Evolutionary conservation across 495 filamentous ascomycete species (phyloP), one percentile per base, ranked within the genome.

Genomic region (Cenococcum geophilum): DNA sequence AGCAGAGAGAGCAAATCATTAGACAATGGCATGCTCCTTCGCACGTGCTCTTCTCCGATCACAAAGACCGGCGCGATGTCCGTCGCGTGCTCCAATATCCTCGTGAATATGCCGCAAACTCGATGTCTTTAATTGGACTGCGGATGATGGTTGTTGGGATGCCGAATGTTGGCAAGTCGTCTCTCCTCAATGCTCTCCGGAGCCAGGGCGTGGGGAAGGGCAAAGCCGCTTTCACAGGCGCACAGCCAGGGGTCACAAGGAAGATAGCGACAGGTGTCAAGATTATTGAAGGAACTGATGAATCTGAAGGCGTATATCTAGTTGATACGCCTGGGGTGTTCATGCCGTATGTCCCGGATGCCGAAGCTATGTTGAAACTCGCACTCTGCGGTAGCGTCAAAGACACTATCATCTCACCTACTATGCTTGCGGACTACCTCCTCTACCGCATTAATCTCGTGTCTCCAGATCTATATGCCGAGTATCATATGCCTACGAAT

Each of bases 161-260:
- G 92, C 93, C 93, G 5, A 98, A 98, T 73, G 89, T 93, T 0
- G 93, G 87, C 1, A 91, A 98, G 74, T 95, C 89, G 22, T 89
- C 92, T 0, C 78, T 98, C 14, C 83, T 98, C 23, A 98, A 98
- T 73, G 80, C 86, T 27, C 78, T 98, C 42, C 87, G 95, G 10
- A 80, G 77, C 21, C 74, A 77, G 18, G 88, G 91, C 48, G 77
- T 88, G 59, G 73, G 78, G 18, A 83, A 86, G 60, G 80, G 83
- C 40, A 96, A 96, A 72, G 95, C 83, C 9, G 85, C 91, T 50
- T 76, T 76, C 56, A 96, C 91, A 0, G 95, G 95, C 4, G 84
- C 84, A 6, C 85, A 96, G 61, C 92, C 93, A 1, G 93, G 93
- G 48, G 79, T 97, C 1, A 98, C 93, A 51, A 77, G 93, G 56